Conservation (phyloP, 306 rosid genomes). For the Sophora flavescens region DNA sequence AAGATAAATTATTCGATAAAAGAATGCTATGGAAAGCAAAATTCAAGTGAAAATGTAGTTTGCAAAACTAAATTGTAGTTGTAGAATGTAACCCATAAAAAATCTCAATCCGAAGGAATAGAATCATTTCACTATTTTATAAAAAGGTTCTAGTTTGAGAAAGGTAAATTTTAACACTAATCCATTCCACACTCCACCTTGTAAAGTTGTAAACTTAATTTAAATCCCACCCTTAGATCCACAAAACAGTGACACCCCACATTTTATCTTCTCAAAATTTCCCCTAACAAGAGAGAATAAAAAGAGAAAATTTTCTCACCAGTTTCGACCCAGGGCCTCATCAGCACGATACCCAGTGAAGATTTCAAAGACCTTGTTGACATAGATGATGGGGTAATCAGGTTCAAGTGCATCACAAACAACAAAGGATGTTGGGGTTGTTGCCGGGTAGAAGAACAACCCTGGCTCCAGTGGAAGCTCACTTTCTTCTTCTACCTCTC, state of each 20-base stretch:
- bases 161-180: slow-evolving; percentile 11
- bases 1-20: not conserved
- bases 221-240: not conserved
- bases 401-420: slow-evolving; percentile 93
- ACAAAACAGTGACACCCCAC: slow-evolving; percentile 29
- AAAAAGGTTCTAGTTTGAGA: slow-evolving; percentile 7
- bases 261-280: not conserved
- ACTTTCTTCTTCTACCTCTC: slow-evolving; percentile 51
- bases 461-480: slow-evolving; percentile 66
- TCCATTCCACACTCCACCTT: slow-evolving; percentile 8
- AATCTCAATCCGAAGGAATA: slow-evolving; percentile 43
- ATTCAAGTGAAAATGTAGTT: slow-evolving; percentile 28
- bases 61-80: slow-evolving; percentile 11
- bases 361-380: slow-evolving; percentile 89
- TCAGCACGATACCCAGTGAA: slow-evolving; percentile 92
- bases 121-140: slow-evolving; percentile 37
- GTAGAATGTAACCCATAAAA: slow-evolving; percentile 19
- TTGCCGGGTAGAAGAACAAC: slow-evolving; percentile 64
- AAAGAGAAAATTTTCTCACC: slow-evolving; percentile 52
- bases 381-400: slow-evolving; percentile 90
- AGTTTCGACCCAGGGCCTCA: slow-evolving; percentile 92
- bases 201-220: slow-evolving; percentile 14
- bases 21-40: slow-evolving; percentile 1
- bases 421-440: slow-evolving; percentile 81
- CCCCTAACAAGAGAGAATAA: not conserved